Evolutionary conservation across 2,329 filamentous ascomycete species (phyloP), one percentile per base, ranked within the genome.

Genomic region (Colletotrichum aenigma): DNA sequence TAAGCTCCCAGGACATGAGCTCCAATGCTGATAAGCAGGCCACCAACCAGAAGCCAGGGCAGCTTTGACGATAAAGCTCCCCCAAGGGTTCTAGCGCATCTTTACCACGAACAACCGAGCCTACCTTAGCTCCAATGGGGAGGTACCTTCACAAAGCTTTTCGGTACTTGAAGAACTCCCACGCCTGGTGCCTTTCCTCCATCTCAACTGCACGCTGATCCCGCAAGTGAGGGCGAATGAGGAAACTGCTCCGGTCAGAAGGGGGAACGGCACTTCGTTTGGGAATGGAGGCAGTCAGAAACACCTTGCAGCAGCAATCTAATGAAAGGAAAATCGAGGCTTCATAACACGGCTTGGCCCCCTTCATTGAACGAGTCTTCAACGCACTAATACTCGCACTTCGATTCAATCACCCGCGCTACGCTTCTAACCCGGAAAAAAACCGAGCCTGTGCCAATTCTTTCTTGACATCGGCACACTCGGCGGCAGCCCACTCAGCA

Each of bases 41-140:
- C 43, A 32, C 58, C 70, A 76, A 65, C 74, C 64, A 68, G 24
- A 48, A 65, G 28, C 43, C 58, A 60, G 26, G 43, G 48, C 58
- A 69, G 56, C 74, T 76, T 62, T 28, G 56, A 76, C 58, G 65
- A 61, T 74, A 76, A 76, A 76, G 70, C 74, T 76, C 70, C 34
- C 66, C 26, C 62, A 72, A 67, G 32, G n/a, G 34, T 72, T 66
- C 69, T 64, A 69, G 58, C 61, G 61, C 60, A 66, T 64, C 21
- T 34, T 67, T 72, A 68, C 65, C 68, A 64, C 68, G 58, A 62
- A 16, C 36, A 60, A 32, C 18, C 55, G 15, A 61, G 55, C 12
- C 12, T 28, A 58, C 55, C 55, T 58, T 61, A 61, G 58, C 58
- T 36, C 28, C 18, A n/a, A 24, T 26, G 32, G 15, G n/a, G 9